Base-by-base conservation (phyloP, 495 filamentous ascomycete genomes). In the Penicillium manginii region DNA sequence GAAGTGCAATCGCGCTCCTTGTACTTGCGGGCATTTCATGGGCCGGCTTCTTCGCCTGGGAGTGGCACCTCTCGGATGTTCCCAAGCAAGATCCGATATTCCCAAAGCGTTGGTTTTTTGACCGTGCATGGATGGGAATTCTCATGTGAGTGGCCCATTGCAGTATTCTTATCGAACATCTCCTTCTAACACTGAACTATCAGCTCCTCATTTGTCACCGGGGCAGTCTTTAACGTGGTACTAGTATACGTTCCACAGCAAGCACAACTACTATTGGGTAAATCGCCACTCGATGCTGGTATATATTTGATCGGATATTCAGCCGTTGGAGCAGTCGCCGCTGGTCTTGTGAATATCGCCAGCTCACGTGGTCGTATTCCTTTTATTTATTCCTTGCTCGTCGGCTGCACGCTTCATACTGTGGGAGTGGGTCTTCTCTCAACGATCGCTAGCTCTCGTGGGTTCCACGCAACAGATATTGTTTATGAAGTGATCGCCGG, bases 161-260 rank as follows among this genome's bases (percentile, higher is more conserved):
- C n/a, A 19, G 32, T 32, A 26, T 47, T 21, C 19, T 39, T 1
- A 23, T 19, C 11, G 2, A 0, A 31, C 29, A 14, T 10, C 17
- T 29, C 26, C 23, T 11, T 17, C 52, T 63, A 22, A 70, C 54
- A 8, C 6, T 8, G 8, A 9, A 4, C 2, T 2, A 12, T 11
- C 40, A 66, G 66, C 37, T 65, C 61, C 23, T 63, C 64, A 4
- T 67, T 70, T 68, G 69, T 66, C 8, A 66, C 60, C 15, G 86
- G 86, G 10, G 85, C 83, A 46, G 71, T 82, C 6, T 87, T 82
- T 59, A 81, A 86, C 32, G 50, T 70, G n/a, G 64, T 70, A 9
- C 72, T 87, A 4, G 78, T 88, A 37, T 79, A 83, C 48, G 72
- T 89, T 8, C 84, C 86, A 4, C 79, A 86, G 55, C 79, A 83